Evolutionary conservation across 345 rosid species (phyloP).

Genomic region (Stellera chamaejasme): DNA sequence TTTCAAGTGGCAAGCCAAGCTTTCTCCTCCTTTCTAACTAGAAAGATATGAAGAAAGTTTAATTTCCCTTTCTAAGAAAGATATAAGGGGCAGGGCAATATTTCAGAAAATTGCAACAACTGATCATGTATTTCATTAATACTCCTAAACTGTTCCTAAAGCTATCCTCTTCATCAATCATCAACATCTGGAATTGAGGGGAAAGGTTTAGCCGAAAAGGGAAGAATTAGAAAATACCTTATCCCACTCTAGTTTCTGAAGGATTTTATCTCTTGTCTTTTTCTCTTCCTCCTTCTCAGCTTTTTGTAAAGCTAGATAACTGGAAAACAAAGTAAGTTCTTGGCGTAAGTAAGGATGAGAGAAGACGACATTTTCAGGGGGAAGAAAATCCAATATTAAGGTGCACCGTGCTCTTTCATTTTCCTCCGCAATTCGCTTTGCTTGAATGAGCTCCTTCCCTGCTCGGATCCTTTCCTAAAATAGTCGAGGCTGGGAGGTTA

Average conservation of each 20-base stretch:
- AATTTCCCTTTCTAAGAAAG: background rate
- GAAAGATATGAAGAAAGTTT: constrained; percentile 2
- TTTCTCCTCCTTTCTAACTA: constrained; percentile 55
- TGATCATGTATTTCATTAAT: no score
- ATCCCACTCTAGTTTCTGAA: constrained; percentile 55
- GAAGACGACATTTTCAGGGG: background rate
- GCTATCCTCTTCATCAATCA: background rate
- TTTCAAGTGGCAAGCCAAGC: constrained; percentile 34
- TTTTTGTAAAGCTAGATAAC: constrained; percentile 41
- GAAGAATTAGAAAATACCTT: constrained; percentile 38
- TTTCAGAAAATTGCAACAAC: no score
- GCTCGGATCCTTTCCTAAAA: constrained; percentile 66
- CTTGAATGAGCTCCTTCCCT: constrained; percentile 53
- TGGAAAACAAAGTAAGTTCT: constrained; percentile 15
- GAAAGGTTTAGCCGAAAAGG: background rate
- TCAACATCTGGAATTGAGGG: background rate
- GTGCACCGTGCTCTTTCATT: constrained; percentile 66
- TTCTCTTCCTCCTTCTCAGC: constrained; percentile 59
- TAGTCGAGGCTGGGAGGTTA: constrained; percentile 7
- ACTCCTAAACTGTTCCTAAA: no score
- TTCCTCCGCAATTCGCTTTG: constrained; percentile 54
- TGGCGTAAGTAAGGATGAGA: constrained; percentile 4
- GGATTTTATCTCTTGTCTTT: constrained; percentile 58
- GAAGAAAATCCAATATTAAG: constrained; percentile 4
- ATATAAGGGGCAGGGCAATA: background rate